Percentiles rank a stretch among this genome's conserved stretches.
Conservation (phyloP, 495 filamentous ascomycete genomes). For the Lineolata rhizophorae region DNA sequence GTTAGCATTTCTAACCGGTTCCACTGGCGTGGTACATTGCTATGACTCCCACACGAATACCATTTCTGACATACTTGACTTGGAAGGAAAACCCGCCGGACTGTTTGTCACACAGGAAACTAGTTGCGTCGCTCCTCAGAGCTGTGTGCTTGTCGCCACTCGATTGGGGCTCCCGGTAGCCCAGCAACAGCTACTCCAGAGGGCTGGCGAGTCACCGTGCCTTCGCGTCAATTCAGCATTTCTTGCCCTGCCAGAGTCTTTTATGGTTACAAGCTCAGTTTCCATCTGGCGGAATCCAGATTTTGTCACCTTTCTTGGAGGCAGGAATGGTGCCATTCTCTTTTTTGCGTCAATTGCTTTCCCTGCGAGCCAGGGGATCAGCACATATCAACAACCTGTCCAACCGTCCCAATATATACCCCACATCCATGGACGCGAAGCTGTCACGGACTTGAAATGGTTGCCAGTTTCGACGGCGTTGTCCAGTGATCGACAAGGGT, state of each 20-base stretch:
- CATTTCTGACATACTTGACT: slow-evolving; percentile 1
- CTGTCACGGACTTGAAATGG: too few species aligned
- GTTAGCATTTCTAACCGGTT: slow-evolving; percentile 8
- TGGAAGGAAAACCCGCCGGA: slow-evolving; percentile 27
- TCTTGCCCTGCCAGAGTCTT: not conserved
- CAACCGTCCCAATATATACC: too few species aligned
- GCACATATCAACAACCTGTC: too few species aligned
- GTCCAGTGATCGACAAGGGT: too few species aligned
- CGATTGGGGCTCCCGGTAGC: not conserved
- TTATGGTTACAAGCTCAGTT: too few species aligned
- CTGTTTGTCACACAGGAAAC: slow-evolving; percentile 17
- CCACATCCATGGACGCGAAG: too few species aligned
- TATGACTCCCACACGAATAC: not conserved
- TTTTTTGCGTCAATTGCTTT: not conserved
- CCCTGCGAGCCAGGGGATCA: not conserved
- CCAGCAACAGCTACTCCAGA: not conserved
- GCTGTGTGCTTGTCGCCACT: slow-evolving; percentile 4
- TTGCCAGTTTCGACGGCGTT: not conserved
- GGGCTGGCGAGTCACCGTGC: not conserved
- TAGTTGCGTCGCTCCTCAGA: not conserved
- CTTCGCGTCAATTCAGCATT: not conserved
- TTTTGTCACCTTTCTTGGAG: too few species aligned
- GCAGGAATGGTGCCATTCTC: too few species aligned
- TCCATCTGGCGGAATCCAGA: too few species aligned
- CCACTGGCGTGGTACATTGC: slow-evolving; percentile 5